A percentile compares a stretch with the other conserved stretches of the same genome.
Evolutionary conservation across 2,329 filamentous ascomycete species (phyloP).

Genomic region (Epichloe sibirici): DNA sequence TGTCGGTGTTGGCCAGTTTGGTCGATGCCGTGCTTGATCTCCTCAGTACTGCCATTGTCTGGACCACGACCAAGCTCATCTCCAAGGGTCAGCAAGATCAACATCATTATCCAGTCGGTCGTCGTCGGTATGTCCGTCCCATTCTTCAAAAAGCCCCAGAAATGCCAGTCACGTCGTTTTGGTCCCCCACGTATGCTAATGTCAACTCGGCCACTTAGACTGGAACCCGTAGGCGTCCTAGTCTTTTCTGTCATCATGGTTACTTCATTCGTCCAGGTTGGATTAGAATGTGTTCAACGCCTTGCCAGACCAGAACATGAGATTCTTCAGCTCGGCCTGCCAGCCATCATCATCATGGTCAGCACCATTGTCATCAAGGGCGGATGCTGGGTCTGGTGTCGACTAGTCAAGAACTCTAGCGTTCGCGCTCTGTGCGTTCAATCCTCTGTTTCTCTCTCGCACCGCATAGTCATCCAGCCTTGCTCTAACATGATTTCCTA

Average conservation of each 20-base stretch:
- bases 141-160: not conserved
- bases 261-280: slow-evolving; percentile 70
- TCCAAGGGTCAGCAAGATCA: slow-evolving; percentile 52
- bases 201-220: slow-evolving; percentile 23
- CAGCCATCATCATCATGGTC: slow-evolving; percentile 70
- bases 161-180: not conserved
- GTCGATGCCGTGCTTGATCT: slow-evolving; percentile 75
- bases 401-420: slow-evolving; percentile 71
- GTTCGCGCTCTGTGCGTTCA: slow-evolving; percentile 59
- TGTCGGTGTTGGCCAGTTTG: slow-evolving; percentile 68
- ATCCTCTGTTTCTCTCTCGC: not conserved
- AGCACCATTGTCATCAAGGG: slow-evolving; percentile 73
- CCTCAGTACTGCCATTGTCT: slow-evolving; percentile 69
- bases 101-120: slow-evolving; percentile 67
- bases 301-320: slow-evolving; percentile 48
- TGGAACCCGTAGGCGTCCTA: slow-evolving; percentile 70
- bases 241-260: slow-evolving; percentile 82
- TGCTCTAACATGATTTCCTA: slow-evolving; percentile 9
- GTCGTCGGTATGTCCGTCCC: slow-evolving; percentile 35
- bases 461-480: not conserved
- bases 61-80: slow-evolving; percentile 64
- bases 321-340: slow-evolving; percentile 59
- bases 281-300: slow-evolving; percentile 54
- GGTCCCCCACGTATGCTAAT: not conserved
- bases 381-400: slow-evolving; percentile 77